phyloP scores from a whole-genome alignment of 208 protist genomes.

The Wallacemonas sp. region DNA sequence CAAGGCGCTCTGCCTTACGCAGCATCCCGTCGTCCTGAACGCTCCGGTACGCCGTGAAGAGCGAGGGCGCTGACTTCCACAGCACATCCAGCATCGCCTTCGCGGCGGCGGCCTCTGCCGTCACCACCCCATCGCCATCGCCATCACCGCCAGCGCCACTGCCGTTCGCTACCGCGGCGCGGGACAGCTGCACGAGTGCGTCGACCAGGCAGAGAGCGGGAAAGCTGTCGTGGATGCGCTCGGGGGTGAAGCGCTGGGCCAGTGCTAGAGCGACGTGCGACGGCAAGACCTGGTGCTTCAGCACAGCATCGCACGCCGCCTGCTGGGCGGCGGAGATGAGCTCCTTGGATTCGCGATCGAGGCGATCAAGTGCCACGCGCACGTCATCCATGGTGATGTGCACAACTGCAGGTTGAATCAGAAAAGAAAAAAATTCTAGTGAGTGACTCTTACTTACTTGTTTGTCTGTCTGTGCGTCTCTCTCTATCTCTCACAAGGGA shows the following conservation, averaged over 20 bases:
- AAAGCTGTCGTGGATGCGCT: conserved; percentile 47
- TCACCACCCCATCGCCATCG: conserved; percentile 3
- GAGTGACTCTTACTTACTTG: background rate
- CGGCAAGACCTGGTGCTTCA: conserved; percentile 33
- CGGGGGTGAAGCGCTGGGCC: conserved; percentile 60
- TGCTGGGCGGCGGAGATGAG: conserved; percentile 46
- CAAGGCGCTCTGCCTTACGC: conserved; percentile 56
- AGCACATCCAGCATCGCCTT: conserved; percentile 51
- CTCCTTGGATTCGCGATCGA: conserved; percentile 74
- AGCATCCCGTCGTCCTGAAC: conserved; percentile 29
- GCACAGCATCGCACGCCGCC: conserved; percentile 27
- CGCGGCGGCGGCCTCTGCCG: conserved; percentile 20
- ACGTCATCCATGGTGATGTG: conserved; percentile 52
- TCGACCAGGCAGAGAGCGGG: conserved; percentile 78
- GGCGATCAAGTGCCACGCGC: conserved; percentile 37
- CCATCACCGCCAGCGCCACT: too few relatives aligned
- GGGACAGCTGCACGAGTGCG: conserved; percentile 26
- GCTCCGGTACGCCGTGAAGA: conserved; percentile 34
- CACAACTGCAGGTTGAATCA: background rate
- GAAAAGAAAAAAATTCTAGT: background rate
- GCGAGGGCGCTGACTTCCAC: conserved; percentile 38
- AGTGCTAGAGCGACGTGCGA: conserved; percentile 58
- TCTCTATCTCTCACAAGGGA: too few relatives aligned
- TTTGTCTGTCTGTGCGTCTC: conserved; percentile 8
- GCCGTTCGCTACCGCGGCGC: conserved; percentile 4